Percentiles rank a stretch among this genome's conserved stretches.
Conservation (phyloP, 495 filamentous ascomycete species). For the Aspergillus hancockii region DNA sequence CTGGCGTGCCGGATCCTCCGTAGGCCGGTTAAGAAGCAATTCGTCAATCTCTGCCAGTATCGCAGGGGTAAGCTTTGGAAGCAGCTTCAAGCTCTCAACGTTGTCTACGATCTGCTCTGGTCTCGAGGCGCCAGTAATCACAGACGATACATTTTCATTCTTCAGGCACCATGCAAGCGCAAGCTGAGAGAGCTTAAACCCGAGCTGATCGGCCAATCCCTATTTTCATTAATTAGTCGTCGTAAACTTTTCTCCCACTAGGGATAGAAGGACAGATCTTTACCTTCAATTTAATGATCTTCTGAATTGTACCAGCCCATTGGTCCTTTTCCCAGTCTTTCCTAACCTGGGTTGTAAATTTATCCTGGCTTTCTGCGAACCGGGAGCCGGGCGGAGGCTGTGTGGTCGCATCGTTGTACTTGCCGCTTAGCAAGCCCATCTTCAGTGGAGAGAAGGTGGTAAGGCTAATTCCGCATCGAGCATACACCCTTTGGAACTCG, state of each 20-base stretch:
- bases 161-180: conserved; percentile 79
- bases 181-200: conserved; percentile 63
- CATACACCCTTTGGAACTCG: conserved; percentile 69
- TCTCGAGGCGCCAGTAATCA: conserved; percentile 75
- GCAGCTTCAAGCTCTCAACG: conserved; percentile 59
- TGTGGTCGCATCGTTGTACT: conserved; percentile 66
- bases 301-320: conserved; percentile 27
- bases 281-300: conserved; percentile 27
- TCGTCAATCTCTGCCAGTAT: conserved; percentile 70
- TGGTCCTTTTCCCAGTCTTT: conserved; percentile 27
- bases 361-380: conserved; percentile 43
- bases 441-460: conserved; percentile 75
- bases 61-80: conserved; percentile 65
- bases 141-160: conserved; percentile 71
- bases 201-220: conserved; percentile 68
- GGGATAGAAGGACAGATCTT: no score
- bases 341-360: conserved; percentile 32
- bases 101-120: conserved; percentile 75
- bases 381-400: conserved; percentile 37
- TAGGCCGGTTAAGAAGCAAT: conserved; percentile 65
- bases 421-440: conserved; percentile 74
- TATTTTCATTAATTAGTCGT: conserved; percentile 38
- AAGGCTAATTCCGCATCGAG: conserved; percentile 65
- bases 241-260: no score
- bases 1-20: conserved; percentile 24